Base-by-base conservation (phyloP, 2,329 filamentous ascomycete genomes). In the Sphaerostilbella broomeana region DNA sequence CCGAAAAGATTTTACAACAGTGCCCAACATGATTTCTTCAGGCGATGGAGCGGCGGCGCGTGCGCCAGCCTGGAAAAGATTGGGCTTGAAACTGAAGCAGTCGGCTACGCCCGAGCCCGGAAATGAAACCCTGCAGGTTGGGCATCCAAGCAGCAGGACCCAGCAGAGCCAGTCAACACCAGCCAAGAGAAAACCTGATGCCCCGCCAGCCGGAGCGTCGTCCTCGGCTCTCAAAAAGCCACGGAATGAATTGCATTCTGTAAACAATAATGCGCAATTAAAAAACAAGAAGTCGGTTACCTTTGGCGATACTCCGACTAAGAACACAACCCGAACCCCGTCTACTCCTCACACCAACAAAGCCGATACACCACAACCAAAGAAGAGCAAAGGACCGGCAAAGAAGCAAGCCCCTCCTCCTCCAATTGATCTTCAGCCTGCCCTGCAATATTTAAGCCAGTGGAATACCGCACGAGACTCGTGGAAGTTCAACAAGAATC, bases 401-500 rank as follows among this genome's bases (percentile, higher is more conserved):
- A 65, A 67, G 55, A 63, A 64, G 49, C 49, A 60, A 28, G 61
- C 57, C 42, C 56, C 52, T 48, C 57, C 61, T 59, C 57, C 60
- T 58, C 46, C 57, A 24, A 42, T 54, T 6, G 70, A 76, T 45
- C 63, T 80, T 40, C 71, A 76, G 32, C 74, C 81, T 11, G 81
- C 87, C 42, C 70, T 94, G 12, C 71, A 77, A 38, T 95, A 95
- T 58, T 74, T 95, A 30, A 72, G 72, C 32, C 78, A 81, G 56
- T 95, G 88, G 72, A 72, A 85, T 62, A 73, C 73, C 40, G 73
- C 79, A 45, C 79, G 79, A 42, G 68, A 73, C 8, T 70, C 70
- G 51, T 97, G 90, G 90, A 95, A 95, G 62, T 97, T 95, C 69
- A 94, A 94, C 68, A 95, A 95, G 67, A 89, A 87, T 51, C 79